Evolutionary conservation across 2,329 filamentous ascomycete species (phyloP), one percentile per base, ranked within the genome.

Genomic region (Alternaria gansuensis): DNA sequence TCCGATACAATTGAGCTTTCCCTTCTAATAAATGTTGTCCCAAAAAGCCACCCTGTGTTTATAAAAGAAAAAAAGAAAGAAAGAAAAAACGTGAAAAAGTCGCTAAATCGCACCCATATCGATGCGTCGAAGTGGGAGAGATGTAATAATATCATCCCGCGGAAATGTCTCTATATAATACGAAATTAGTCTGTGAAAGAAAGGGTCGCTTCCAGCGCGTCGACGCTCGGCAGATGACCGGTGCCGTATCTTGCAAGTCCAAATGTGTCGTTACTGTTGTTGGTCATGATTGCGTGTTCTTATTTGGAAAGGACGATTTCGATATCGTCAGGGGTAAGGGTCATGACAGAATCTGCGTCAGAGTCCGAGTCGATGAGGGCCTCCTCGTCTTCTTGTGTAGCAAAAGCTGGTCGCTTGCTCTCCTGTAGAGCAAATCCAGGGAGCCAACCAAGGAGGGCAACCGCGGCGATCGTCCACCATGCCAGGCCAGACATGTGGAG

Each of bases 401-500:
- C 48, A 57, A 67, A 67, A 13, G 62, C 54, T 21, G 65, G 44
- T 39, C 67, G 71, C 60, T 69, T 81, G 13, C 84, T 82, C 70
- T 94, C 90, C 34, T 87, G 87, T 78, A 97, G 90, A 74, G 87
- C 87, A 59, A 72, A 66, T 5, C 74, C 71, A 11, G 75, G 75
- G 17, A 70, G 63, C 73, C 75, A 77, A 44, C 93, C 95, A 13
- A 87, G 77, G 10, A 92, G 79, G 33, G 92, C 91, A 31, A 97
- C 87, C 3, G 90, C 70, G 8, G 90, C 92, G 65, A 90, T 93
- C 62, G 88, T 88, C 95, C 95, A 99, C 94, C 95, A 99, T 0
- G 93, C 90, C 33, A 97, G 83, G 21, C 93, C 93, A 4, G 93
- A 94, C 75, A 92, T 94, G 34, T 93, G 93, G 6, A 88, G 84